Evolutionary conservation across 2,329 filamentous ascomycete species (phyloP), one percentile per base, ranked within the genome.

Genomic region (Pezicula neosporulosa): DNA sequence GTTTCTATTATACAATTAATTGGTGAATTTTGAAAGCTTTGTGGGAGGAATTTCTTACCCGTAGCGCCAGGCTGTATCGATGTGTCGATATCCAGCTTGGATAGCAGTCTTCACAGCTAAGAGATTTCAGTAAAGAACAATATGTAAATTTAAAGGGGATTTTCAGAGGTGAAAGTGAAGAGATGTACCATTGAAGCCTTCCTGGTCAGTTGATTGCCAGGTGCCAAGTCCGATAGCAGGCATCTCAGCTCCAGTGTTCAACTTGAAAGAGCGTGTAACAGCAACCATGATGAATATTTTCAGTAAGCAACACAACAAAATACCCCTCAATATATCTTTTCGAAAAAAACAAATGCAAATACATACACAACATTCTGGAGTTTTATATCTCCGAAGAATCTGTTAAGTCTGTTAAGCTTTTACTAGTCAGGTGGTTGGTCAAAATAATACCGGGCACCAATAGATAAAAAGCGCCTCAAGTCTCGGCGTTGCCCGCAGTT

Each of bases 41-140:
- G 21, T 21, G 3, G 21, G 21, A 30, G 10, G 9, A 9, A 30
- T 5, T 30, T 30, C 28, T 30, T 30, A 30, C 28, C 61, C 59
- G 49, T 76, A 77, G 12, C 65, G 64, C 15, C 68, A 68, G 1
- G 75, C 76, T 21, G 69, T 70, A 60, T 79, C 76, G 53, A 79
- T 75, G 61, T 77, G 76, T 7, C 73, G 66, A 61, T 78, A 79
- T 15, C 77, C 76, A 21, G 64, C 61, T 49, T 75, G 65, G 30
- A 77, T 55, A 16, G 64, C 64, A 24, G 56, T 56, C 8, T 52
- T 56, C 44, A 66, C 64, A 35, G 65, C 63, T 59, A 55, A 71
- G 66, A 33, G 68, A 67, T 12, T 8, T 30, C 28, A 30, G 28
- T 30, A 30, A 30, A 59, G 60, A 55, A 52, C 74, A 71, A 69